Evolutionary conservation across 306 rosid species (phyloP).

Genomic region (Myrica gale): DNA sequence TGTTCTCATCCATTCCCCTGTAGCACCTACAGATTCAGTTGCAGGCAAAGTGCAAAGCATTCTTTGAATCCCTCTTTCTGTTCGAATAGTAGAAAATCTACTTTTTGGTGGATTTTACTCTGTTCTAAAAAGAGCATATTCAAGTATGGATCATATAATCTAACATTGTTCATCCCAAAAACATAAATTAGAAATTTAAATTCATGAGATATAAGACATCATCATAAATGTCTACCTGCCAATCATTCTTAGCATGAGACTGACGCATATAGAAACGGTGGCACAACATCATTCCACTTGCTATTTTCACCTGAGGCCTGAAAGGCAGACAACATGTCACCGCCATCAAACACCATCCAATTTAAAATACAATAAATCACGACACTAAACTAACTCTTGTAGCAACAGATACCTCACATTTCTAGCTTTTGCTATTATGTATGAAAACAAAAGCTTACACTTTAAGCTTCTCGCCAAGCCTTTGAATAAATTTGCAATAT

Average conservation of each 20-base stretch:
- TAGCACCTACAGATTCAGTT: neutral
- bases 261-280: slow-evolving; percentile 52
- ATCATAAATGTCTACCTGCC: slow-evolving; percentile 39
- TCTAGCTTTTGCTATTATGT: neutral
- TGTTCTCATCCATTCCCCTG: neutral
- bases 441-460: slow-evolving; percentile 35
- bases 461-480: slow-evolving; percentile 48
- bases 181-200: neutral
- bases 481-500: slow-evolving; percentile 49
- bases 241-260: slow-evolving; percentile 54
- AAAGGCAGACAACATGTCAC: slow-evolving; percentile 15
- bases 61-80: no score
- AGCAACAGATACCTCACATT: neutral
- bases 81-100: neutral
- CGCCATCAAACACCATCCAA: slow-evolving; percentile 11
- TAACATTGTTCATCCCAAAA: neutral
- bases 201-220: neutral
- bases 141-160: neutral
- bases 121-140: neutral
- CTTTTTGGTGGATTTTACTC: neutral
- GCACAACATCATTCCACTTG: slow-evolving; percentile 55
- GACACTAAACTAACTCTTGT: neutral
- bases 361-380: neutral
- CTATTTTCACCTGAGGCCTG: slow-evolving; percentile 60
- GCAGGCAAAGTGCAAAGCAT: neutral